These are phyloP conservation scores for Quillaja saponaria DNA, from an alignment of 306 rosid genomes.

Conservation along the genomic window DNA sequence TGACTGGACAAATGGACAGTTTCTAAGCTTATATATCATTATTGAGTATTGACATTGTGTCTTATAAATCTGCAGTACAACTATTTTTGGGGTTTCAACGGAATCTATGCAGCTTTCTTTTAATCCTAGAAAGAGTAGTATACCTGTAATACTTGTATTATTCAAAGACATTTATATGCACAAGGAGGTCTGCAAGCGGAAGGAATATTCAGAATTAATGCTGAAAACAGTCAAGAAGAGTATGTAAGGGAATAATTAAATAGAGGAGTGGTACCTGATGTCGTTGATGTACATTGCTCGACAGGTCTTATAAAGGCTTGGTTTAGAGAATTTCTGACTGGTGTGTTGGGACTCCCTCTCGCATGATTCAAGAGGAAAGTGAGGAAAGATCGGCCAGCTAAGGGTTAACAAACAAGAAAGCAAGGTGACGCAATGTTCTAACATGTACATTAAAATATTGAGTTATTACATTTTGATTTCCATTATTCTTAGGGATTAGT, in stretches of 20 bases:
- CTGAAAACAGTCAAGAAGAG: conserved; percentile 94
- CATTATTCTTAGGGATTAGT: too few species aligned
- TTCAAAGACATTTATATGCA: conserved; percentile 86
- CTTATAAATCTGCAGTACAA: conserved; percentile 60
- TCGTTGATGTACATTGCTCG: conserved; percentile 83
- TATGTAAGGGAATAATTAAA: conserved; percentile 84
- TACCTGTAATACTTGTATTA: conserved; percentile 83
- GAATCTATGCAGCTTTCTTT: conserved; percentile 99
- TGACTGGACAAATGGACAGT: conserved; percentile 9
- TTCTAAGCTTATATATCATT: conserved; percentile 13
- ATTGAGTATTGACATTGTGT: conserved; percentile 40
- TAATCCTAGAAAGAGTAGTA: conserved; percentile 94
- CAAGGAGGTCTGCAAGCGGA: conserved; percentile 97
- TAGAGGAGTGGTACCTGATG: conserved; percentile 76
- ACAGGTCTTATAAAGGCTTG: conserved; percentile 99
- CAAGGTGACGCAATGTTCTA: too few species aligned
- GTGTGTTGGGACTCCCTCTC: conserved; percentile 87
- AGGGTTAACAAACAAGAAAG: too few species aligned
- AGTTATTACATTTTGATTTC: too few species aligned
- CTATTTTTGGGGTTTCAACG: conserved; percentile 94
- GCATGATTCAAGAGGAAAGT: too few species aligned
- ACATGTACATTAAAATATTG: too few species aligned
- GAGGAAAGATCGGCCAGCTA: too few species aligned
- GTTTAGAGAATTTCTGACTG: conserved; percentile 94
- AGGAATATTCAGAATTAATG: conserved; percentile 94